These are phyloP conservation scores for Rhododendron simsii DNA, from an alignment of 148 eudicot species.

Conservation along the genomic window DNA sequence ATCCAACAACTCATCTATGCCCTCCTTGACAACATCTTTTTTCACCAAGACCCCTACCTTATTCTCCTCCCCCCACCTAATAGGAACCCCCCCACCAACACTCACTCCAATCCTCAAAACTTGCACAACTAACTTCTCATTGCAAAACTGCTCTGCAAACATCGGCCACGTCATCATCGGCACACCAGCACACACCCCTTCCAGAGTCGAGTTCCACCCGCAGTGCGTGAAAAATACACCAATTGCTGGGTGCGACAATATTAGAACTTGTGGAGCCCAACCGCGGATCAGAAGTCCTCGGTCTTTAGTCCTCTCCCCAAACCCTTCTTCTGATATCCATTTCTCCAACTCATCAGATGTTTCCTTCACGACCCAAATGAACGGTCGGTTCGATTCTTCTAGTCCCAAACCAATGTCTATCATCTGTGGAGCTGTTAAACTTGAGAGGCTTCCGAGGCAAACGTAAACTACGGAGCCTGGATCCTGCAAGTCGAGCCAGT, in stretches of 20 bases:
- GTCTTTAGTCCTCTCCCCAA: conserved; percentile 14
- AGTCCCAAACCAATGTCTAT: conserved; percentile 14
- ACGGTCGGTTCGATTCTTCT: conserved; percentile 12
- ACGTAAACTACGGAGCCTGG: conserved; percentile 17
- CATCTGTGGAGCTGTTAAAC: conserved; percentile 7
- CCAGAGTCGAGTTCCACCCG: conserved; percentile 10
- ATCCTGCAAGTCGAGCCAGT: conserved; percentile 33
- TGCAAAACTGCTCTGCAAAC: conserved; percentile 7
- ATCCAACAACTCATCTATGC: not conserved
- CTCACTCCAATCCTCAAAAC: conserved; percentile 8
- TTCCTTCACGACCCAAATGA: conserved; percentile 19
- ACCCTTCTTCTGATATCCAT: conserved; percentile 13
- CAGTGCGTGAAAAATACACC: not conserved
- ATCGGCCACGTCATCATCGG: conserved; percentile 5
- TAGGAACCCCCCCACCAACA: not conserved
- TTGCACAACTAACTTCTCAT: not conserved
- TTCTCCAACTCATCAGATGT: not conserved
- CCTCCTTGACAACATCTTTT: not conserved
- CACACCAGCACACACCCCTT: conserved; percentile 11
- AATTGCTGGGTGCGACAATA: not conserved
- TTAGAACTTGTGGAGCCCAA: conserved; percentile 10
- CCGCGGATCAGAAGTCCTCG: conserved; percentile 4
- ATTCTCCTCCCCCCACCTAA: not conserved
- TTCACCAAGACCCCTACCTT: conserved; percentile 7
- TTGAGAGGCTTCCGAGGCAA: conserved; percentile 17